These are phyloP conservation scores for Erythrobasidium yunnanense DNA, from an alignment of 768 basidiomycete genomes.

Conservation along the genomic window DNA sequence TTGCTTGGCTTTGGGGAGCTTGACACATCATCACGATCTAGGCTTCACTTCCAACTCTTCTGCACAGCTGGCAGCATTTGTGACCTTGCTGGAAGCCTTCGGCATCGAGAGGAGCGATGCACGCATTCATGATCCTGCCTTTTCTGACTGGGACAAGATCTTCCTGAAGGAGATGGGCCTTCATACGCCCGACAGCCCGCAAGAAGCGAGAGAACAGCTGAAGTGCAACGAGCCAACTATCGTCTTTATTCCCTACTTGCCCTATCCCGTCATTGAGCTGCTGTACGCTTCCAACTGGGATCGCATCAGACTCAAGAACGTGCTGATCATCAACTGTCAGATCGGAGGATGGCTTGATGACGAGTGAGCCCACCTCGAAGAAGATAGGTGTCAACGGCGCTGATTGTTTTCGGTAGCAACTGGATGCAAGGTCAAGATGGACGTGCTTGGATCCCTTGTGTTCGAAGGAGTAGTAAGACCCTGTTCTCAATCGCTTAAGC, in stretches of 20 bases:
- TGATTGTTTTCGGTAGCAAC: too few relatives aligned
- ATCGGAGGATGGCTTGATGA: slow-evolving; percentile 21
- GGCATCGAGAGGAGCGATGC: not conserved
- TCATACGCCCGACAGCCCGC: not conserved
- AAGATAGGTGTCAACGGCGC: too few relatives aligned
- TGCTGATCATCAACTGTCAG: not conserved
- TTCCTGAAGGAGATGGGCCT: not conserved
- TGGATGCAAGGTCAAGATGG: not conserved
- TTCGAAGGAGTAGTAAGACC: not conserved
- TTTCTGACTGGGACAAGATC: not conserved
- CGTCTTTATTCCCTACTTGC: slow-evolving; percentile 13
- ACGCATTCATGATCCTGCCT: slow-evolving; percentile 1
- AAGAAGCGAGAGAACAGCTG: not conserved
- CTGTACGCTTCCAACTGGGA: not conserved
- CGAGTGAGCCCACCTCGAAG: not conserved
- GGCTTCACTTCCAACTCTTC: not conserved
- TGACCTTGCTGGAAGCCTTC: not conserved
- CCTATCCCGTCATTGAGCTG: slow-evolving; percentile 10
- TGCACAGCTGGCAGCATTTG: not conserved
- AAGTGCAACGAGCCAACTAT: slow-evolving; percentile 16
- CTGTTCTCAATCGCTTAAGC: too few relatives aligned
- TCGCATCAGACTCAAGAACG: not conserved
- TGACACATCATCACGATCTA: not conserved
- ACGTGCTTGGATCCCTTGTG: not conserved
- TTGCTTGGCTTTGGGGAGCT: not conserved